Conservation (phyloP, 2,329 filamentous ascomycete genomes). For the Penicillium glabrum region DNA sequence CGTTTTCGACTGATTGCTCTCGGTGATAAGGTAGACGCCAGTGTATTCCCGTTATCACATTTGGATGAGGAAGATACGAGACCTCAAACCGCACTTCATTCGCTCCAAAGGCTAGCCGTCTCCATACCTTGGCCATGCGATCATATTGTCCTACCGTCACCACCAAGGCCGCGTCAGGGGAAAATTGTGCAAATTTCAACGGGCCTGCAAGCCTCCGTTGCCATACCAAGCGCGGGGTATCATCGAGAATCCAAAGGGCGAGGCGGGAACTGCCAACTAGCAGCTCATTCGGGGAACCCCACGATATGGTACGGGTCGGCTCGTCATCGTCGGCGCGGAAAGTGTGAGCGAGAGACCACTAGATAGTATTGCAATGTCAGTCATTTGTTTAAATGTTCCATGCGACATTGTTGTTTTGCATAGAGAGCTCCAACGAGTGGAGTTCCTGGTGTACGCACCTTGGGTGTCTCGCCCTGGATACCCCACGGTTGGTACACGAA, state of each 20-base stretch:
- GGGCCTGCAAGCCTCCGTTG: constrained; percentile 70
- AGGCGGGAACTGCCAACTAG: constrained; percentile 72
- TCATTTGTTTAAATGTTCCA: not conserved
- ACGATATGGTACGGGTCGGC: constrained; percentile 67
- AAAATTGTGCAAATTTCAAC: constrained; percentile 73
- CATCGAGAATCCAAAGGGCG: constrained; percentile 64
- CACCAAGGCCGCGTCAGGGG: constrained; percentile 83
- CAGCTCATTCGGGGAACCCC: constrained; percentile 83
- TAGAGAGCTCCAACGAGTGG: not conserved
- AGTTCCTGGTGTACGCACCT: constrained; percentile 54
- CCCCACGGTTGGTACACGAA: constrained; percentile 78
- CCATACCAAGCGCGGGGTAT: constrained; percentile 62
- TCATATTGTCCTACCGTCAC: constrained; percentile 79
- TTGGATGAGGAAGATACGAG: constrained; percentile 82
- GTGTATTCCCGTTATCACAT: constrained; percentile 74
- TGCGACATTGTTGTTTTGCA: not conserved
- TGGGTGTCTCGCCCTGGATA: constrained; percentile 68
- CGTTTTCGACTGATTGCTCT: constrained; percentile 78
- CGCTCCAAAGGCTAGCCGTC: constrained; percentile 77
- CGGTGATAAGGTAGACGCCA: constrained; percentile 79
- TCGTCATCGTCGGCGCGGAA: constrained; percentile 47
- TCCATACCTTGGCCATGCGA: constrained; percentile 88
- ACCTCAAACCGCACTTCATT: constrained; percentile 87
- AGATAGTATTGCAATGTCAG: not conserved
- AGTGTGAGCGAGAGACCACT: constrained; percentile 60